Percentiles rank a stretch among this genome's conserved stretches.
Evolutionary conservation across 768 basidiomycete genomes (phyloP).

Genomic region (Leucocoprinus sp.): DNA sequence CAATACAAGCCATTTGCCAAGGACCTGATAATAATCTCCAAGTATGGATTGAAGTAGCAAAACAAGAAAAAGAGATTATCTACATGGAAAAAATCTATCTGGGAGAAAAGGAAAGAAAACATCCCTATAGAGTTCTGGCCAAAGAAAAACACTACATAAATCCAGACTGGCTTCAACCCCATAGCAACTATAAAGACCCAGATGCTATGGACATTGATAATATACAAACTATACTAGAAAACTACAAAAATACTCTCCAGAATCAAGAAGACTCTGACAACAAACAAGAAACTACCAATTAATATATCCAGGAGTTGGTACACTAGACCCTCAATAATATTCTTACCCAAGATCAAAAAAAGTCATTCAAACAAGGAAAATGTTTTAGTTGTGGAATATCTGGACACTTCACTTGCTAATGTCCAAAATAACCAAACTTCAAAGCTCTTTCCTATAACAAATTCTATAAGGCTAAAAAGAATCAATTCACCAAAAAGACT

Average conservation of each 20-base stretch:
- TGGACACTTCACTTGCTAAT: slow-evolving; percentile 1
- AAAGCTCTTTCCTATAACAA: not conserved
- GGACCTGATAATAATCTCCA: too few relatives aligned
- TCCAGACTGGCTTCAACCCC: too few relatives aligned
- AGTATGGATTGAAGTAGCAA: too few relatives aligned
- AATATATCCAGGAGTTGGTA: not conserved
- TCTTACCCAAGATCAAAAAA: not conserved
- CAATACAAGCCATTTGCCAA: too few relatives aligned
- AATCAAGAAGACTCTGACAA: not conserved
- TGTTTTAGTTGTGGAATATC: not conserved
- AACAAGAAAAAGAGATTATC: too few relatives aligned
- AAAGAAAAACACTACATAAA: too few relatives aligned
- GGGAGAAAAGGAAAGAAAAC: too few relatives aligned
- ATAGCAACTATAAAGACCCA: too few relatives aligned
- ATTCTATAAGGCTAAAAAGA: not conserved
- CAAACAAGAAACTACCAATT: not conserved
- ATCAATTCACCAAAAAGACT: too few relatives aligned
- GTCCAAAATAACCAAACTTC: not conserved
- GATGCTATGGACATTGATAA: not conserved
- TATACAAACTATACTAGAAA: not conserved
- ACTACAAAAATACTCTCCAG: not conserved
- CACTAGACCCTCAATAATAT: not conserved
- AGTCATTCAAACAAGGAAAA: not conserved
- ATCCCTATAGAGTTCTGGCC: too few relatives aligned
- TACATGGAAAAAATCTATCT: too few relatives aligned